Base-by-base conservation (phyloP, 148 eudicot species). In the Fagopyrum homotropicum region DNA sequence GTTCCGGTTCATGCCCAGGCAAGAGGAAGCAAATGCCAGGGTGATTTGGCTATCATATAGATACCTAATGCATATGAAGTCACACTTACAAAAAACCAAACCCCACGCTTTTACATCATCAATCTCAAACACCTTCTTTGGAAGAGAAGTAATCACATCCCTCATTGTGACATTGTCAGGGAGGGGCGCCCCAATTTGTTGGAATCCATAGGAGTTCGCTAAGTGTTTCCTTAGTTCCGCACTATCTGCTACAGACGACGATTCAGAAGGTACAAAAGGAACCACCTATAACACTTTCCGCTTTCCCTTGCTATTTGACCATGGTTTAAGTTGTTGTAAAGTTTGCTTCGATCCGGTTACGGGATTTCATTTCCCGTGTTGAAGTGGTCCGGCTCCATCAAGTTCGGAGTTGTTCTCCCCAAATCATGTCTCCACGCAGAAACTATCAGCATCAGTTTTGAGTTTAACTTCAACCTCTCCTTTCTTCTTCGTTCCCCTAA, bases 1-100 rank as follows among this genome's bases (percentile, higher is more conserved):
- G 98, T 94, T 56, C 97, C 97, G 49, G 97, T 94, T 93, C 95
- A 94, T 45, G 90, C 98, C 98, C 98, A 94, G 54, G 98, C 96
- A 35, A 94, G 80, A 81, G 98, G 98, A 83, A 94, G 98, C 73
- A 94, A 82, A 83, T 87, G 91, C 98, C 97, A 94, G 10, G 97
- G 97, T 14, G 96, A 80, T 80, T 90, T 94, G 43, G 97, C 82
- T 57, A 91, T 90, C 93, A 90, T 85, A 79, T 85, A 84, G 60
- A 94, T 85, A n/a, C 98, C 98, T 85, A 91, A 81, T 46, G 86
- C 85, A 80, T 94, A 94, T 5, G 98, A 89, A 75, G 90, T 81
- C 69, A 83, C 90, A 79, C 91, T 90, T 81, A 83, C 74, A n/a
- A 72, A 94, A 72, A 55, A 94, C 85, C 17, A 97, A 88, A 77